Evolutionary conservation across 2,329 filamentous ascomycete species (phyloP).

Genomic region (Aspergillus sp.): DNA sequence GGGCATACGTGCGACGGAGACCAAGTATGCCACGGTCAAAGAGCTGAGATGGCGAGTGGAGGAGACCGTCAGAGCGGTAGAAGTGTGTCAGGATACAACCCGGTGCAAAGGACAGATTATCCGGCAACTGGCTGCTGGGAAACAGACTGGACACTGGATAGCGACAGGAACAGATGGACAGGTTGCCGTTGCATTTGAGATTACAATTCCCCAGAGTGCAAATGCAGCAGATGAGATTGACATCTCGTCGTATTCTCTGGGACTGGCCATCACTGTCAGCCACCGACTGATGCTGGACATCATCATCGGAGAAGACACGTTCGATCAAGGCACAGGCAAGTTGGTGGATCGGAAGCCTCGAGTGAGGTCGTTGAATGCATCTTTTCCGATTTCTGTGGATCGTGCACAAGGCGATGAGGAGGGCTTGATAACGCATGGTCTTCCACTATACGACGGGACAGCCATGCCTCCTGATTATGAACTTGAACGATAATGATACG

Average conservation of each 20-base stretch:
- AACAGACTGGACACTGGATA: background rate
- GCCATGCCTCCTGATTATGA: no score
- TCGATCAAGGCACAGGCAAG: constrained; percentile 1
- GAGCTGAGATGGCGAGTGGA: constrained; percentile 6
- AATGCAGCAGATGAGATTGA: background rate
- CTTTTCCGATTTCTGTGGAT: constrained; percentile 1
- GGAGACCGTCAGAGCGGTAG: background rate
- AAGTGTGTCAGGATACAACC: background rate
- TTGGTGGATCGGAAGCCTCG: constrained; percentile 4
- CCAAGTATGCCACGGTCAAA: constrained; percentile 2
- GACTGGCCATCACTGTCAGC: background rate
- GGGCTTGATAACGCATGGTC: no score
- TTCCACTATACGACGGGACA: no score
- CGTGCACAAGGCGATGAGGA: no score
- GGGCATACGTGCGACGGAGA: constrained; percentile 1
- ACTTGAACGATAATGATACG: no score
- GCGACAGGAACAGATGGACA: background rate
- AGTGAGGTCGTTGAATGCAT: constrained; percentile 4
- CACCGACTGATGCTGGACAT: constrained; percentile 6
- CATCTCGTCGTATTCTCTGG: background rate
- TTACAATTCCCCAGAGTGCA: background rate
- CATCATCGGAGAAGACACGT: constrained; percentile 5
- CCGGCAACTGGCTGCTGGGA: background rate
- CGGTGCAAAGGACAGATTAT: background rate
- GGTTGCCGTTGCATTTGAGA: background rate